phyloP scores from a whole-genome alignment of 2,329 filamentous ascomycete genomes.

The Orbilia quercus region DNA sequence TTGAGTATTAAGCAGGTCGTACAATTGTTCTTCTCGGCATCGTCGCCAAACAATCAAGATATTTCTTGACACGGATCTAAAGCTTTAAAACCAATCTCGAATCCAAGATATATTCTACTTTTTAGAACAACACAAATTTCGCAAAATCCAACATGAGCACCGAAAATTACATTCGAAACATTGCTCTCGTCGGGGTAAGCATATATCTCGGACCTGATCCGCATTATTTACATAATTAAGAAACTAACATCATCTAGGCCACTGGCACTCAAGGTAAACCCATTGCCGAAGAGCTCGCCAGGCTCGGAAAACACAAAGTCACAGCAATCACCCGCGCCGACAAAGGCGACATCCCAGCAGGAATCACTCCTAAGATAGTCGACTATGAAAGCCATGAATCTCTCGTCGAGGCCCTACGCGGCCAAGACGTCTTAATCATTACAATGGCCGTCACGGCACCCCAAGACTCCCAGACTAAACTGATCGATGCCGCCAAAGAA shows the following conservation, averaged over 20 bases:
- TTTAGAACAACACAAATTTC: neutral
- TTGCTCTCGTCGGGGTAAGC: constrained; percentile 52
- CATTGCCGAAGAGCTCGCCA: constrained; percentile 63
- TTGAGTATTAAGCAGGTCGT: no score
- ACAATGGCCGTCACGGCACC: constrained; percentile 66
- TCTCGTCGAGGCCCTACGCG: constrained; percentile 67
- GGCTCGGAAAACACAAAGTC: constrained; percentile 67
- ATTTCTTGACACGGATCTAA: no score
- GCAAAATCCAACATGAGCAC: constrained; percentile 52
- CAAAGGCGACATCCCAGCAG: constrained; percentile 64
- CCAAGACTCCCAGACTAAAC: constrained; percentile 65
- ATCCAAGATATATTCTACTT: neutral
- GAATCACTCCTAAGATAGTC: constrained; percentile 64
- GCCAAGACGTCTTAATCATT: constrained; percentile 71
- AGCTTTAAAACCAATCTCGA: no score
- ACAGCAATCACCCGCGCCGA: constrained; percentile 67
- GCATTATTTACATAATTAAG: neutral
- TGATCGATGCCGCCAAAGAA: constrained; percentile 69
- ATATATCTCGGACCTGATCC: no score
- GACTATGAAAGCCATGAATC: constrained; percentile 65
- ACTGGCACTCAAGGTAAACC: constrained; percentile 62
- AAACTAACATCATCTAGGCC: constrained; percentile 59
- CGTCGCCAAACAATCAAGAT: no score
- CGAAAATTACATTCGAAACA: constrained; percentile 43
- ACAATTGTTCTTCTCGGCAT: no score